These are phyloP conservation scores for Xylaria venustula DNA, from an alignment of 495 filamentous ascomycete species.

Conservation along the genomic window DNA sequence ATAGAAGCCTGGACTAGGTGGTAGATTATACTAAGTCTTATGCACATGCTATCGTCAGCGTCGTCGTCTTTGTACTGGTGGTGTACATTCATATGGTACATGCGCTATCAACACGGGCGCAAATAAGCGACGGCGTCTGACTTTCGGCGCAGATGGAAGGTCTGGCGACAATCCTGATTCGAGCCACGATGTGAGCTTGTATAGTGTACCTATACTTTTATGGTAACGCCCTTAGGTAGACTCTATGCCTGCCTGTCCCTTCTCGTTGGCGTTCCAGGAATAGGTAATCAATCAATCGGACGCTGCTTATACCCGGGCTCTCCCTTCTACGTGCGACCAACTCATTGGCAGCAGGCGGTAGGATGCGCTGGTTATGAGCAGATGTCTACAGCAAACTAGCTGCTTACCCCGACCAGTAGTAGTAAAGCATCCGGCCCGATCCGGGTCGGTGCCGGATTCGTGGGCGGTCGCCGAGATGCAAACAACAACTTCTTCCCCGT, in stretches of 20 bases:
- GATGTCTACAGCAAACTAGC: neutral
- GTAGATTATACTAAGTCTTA: too few species aligned
- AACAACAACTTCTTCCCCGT: too few species aligned
- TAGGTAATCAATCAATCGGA: neutral
- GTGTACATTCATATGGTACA: neutral
- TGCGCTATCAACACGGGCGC: neutral
- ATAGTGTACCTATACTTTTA: neutral
- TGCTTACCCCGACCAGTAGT: neutral
- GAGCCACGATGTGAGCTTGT: constrained; percentile 2
- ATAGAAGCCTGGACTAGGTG: too few species aligned
- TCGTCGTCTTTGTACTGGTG: too few species aligned
- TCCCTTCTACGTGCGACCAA: too few species aligned
- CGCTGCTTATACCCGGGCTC: neutral
- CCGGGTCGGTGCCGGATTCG: neutral
- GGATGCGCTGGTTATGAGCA: constrained; percentile 1
- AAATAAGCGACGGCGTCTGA: neutral
- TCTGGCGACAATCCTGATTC: neutral
- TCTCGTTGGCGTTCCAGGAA: neutral
- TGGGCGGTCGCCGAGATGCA: neutral
- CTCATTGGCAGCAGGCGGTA: too few species aligned
- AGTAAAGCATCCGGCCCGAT: neutral
- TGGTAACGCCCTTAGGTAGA: neutral
- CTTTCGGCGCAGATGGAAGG: neutral
- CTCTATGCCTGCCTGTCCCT: constrained; percentile 1
- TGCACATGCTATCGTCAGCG: too few species aligned